Evolutionary conservation across 306 rosid genomes (phyloP).

Genomic region (Comarum palustre): DNA sequence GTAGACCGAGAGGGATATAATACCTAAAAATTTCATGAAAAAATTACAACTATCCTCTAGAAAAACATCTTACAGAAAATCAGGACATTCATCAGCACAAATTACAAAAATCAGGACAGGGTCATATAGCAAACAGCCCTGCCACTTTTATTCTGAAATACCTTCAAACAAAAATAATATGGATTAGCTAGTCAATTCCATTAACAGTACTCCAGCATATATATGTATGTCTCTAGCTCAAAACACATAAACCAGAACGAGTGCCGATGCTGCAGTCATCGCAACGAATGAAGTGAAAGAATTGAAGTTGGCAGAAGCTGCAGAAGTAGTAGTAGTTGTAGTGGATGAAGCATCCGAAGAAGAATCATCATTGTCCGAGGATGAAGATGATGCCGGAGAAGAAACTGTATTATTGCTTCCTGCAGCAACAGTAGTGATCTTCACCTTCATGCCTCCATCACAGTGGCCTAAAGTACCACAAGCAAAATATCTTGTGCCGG

Average conservation of each 20-base stretch:
- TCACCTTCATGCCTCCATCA: constrained; percentile 77
- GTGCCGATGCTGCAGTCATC: constrained; percentile 26
- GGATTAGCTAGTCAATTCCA: background rate
- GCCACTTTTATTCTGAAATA: constrained; percentile 13
- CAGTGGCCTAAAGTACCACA: constrained; percentile 87
- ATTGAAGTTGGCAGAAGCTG: constrained; percentile 10
- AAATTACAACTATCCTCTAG: too few relatives aligned
- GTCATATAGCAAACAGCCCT: background rate
- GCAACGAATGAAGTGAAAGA: constrained; percentile 20
- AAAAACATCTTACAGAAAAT: too few relatives aligned
- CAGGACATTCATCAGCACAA: background rate
- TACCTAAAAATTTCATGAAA: too few relatives aligned
- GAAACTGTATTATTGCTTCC: constrained; percentile 35
- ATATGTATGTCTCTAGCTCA: background rate
- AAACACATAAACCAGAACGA: constrained; percentile 18
- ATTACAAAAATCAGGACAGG: background rate
- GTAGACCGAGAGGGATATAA: too few relatives aligned
- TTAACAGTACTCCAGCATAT: background rate
- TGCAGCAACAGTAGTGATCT: constrained; percentile 41
- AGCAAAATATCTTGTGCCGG: constrained; percentile 59
- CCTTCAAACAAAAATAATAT: constrained; percentile 5
- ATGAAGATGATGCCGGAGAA: constrained; percentile 33
- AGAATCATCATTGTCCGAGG: constrained; percentile 31
- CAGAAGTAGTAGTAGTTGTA: constrained; percentile 15
- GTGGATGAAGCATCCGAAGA: constrained; percentile 25